Evolutionary conservation across 2,329 filamentous ascomycete species (phyloP), one percentile per base, ranked within the genome.

Genomic region (Colletotrichum costaricense): DNA sequence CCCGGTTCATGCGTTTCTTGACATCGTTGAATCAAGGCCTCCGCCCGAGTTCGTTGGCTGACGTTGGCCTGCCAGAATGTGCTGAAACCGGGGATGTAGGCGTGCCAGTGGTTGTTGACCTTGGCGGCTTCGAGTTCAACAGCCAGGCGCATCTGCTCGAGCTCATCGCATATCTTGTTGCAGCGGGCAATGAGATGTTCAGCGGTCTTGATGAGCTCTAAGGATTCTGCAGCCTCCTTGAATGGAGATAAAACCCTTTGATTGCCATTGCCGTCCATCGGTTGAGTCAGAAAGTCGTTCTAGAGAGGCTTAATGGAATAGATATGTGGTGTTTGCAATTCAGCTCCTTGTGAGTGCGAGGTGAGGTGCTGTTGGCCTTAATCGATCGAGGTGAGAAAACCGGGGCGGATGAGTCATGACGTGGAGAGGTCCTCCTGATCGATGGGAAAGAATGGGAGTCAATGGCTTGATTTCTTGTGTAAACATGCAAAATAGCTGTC

Each of bases 61-160:
- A 35, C 12, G 6, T 71, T 73, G 6, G 60, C 33, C 28, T 73
- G 70, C 60, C 60, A 65, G 19, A 73, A 73, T 8, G 70, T 70
- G 35, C 70, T 73, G 49, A 73, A 73, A 1, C 70, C 70, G 4
- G 70, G 70, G 14, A 73, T 66, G 14, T 73, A 62, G 2, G 70
- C 70, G 8, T 73, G 70, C 70, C 70, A 73, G 26, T 73, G 70
- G 6, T 71, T 70, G 0, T 73, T 73, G 8, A 52, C 67, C 14
- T 70, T 70, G 1, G 38, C 22, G 0, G 67, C 67, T 1, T 65
- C 30, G 6, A 19, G 49, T 4, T 73, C 70, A 5, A 73, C 67
- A 4, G 67, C 70, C 3, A 33, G 30, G 19, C 70, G 70, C 3
- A 73, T 24, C 3, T 38, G 26, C 22, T 66, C 55, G 2, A 73